A percentile compares a stretch with the other conserved stretches of the same genome.
These are phyloP conservation scores for Eimeria maxima DNA, from an alignment of 169 alveolate species.

Conservation along the genomic window DNA sequence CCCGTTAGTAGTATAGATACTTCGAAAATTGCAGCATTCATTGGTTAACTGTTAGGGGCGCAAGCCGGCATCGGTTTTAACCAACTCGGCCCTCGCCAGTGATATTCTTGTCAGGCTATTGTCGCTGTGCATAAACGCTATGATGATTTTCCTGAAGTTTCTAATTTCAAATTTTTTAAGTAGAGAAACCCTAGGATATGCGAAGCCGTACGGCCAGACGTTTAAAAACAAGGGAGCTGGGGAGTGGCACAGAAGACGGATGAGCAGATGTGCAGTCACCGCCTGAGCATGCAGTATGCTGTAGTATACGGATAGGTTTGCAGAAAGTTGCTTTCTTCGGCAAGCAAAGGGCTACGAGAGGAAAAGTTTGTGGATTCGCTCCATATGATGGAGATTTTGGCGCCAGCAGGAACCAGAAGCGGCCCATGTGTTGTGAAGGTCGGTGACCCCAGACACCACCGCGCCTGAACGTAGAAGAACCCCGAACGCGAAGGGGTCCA, in stretches of 20 bases:
- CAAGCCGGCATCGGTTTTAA: too few species aligned
- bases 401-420: constrained; percentile 10
- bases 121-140: not conserved
- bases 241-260: not conserved
- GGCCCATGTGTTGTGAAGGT: not conserved
- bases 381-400: not conserved
- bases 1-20: not conserved
- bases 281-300: not conserved
- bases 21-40: not conserved
- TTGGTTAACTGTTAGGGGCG: not conserved
- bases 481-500: not conserved
- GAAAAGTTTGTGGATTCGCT: not conserved
- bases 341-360: not conserved
- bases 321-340: not conserved
- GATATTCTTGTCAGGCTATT: too few species aligned
- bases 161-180: not conserved
- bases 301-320: not conserved
- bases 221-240: not conserved
- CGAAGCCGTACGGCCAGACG: not conserved
- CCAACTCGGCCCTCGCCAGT: too few species aligned
- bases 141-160: not conserved
- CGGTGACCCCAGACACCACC: constrained; percentile 27
- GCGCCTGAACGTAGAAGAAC: not conserved
- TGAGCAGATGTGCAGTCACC: not conserved
- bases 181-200: not conserved